Percentiles rank a stretch among this genome's conserved stretches.
Conservation (phyloP, 2,329 filamentous ascomycete species). For the Pseudogymnoascus sp. region DNA sequence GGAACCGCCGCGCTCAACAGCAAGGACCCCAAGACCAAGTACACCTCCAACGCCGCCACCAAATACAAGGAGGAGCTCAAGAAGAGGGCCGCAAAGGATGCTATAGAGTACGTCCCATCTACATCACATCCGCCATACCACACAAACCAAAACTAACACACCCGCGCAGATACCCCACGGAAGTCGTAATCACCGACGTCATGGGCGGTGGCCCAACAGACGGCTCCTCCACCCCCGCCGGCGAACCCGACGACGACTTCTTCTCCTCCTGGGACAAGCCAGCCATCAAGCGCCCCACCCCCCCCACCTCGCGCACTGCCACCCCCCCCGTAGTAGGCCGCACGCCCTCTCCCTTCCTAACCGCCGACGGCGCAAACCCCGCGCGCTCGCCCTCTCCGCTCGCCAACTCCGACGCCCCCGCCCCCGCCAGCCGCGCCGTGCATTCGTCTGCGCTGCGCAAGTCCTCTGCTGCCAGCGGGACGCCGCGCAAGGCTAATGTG, state of each 20-base stretch:
- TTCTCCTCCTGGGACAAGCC: slow-evolving; percentile 99
- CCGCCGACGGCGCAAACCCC: slow-evolving; percentile 59
- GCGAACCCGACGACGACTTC: slow-evolving; percentile 83
- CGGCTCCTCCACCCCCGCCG: slow-evolving; percentile 65
- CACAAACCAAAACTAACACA: slow-evolving; percentile 17
- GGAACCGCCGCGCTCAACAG: slow-evolving; percentile 88
- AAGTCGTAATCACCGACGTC: slow-evolving; percentile 76
- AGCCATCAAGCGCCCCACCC: slow-evolving; percentile 89
- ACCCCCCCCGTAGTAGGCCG: slow-evolving; percentile 76
- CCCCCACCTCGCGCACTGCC: slow-evolving; percentile 79
- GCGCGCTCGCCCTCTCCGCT: slow-evolving; percentile 80
- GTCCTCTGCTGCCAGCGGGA: slow-evolving; percentile 47
- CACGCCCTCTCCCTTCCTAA: slow-evolving; percentile 84
- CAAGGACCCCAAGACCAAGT: slow-evolving; percentile 96
- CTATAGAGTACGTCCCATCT: slow-evolving; percentile 58
- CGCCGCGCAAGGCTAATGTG: slow-evolving; percentile 75
- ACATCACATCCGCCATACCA: not conserved
- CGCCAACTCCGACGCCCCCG: slow-evolving; percentile 49
- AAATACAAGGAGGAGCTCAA: slow-evolving; percentile 99
- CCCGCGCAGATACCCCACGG: slow-evolving; percentile 61
- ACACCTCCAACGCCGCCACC: slow-evolving; percentile 81
- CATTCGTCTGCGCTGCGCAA: slow-evolving; percentile 79
- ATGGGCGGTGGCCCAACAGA: slow-evolving; percentile 50
- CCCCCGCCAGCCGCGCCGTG: slow-evolving; percentile 61
- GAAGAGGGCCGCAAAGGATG: slow-evolving; percentile 72